phyloP scores from a whole-genome alignment of 495 filamentous ascomycete genomes.

The Talaromyces ruber region DNA sequence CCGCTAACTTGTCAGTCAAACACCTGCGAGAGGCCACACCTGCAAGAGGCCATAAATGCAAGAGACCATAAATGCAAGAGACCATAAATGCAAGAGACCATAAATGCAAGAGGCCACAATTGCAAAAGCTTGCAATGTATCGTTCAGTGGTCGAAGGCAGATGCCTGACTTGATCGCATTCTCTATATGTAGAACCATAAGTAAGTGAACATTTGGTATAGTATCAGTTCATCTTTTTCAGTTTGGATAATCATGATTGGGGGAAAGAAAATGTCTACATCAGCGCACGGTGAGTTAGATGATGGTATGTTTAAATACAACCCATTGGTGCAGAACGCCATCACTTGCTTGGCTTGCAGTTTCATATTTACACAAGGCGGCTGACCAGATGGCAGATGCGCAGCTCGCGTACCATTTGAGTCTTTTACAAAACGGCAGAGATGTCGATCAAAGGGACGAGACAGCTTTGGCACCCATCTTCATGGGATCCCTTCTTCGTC shows the following conservation, averaged over 20 bases:
- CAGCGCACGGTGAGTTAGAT: not conserved
- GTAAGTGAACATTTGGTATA: not conserved
- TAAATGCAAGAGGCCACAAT: not conserved
- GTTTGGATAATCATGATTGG: not conserved
- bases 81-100: not conserved
- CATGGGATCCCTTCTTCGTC: not conserved
- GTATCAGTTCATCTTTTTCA: not conserved
- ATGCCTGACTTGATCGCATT: not conserved
- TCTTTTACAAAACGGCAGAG: not conserved
- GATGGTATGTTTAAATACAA: not conserved
- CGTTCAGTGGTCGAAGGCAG: not conserved
- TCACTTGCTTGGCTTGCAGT: not conserved
- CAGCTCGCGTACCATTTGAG: not conserved
- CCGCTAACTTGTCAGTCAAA: too few relatives aligned
- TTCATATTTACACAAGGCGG: not conserved
- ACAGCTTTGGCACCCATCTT: not conserved
- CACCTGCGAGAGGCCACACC: not conserved
- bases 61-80: not conserved
- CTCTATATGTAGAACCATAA: not conserved
- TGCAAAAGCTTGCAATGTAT: not conserved
- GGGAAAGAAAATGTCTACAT: not conserved
- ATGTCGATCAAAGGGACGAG: not conserved
- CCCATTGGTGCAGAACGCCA: not conserved
- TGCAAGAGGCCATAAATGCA: not conserved
- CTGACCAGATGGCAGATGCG: not conserved